These are phyloP conservation scores for Suillus discolor DNA, from an alignment of 768 basidiomycete species.

Conservation along the genomic window DNA sequence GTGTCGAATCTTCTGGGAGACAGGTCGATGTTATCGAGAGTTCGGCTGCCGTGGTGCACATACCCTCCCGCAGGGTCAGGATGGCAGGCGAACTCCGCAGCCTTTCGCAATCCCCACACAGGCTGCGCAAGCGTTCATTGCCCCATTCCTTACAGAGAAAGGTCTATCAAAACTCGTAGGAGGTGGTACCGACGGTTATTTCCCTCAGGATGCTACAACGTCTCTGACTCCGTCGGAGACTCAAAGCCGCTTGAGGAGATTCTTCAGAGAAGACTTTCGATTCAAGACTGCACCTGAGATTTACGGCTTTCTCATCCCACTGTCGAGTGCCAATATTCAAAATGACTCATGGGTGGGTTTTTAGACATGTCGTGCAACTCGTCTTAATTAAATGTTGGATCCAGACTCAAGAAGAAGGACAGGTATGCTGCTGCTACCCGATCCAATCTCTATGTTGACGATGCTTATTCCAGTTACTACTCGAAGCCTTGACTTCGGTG, in stretches of 20 bases:
- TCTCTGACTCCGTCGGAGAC: constrained; percentile 47
- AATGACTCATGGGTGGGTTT: constrained; percentile 45
- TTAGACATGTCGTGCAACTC: not conserved
- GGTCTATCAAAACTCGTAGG: constrained; percentile 48
- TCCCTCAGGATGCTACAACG: constrained; percentile 32
- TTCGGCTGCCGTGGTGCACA: constrained; percentile 50
- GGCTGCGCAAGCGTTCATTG: constrained; percentile 30
- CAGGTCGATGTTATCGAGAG: constrained; percentile 47
- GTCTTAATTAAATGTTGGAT: constrained; percentile 5
- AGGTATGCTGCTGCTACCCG: constrained; percentile 36
- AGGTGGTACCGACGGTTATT: constrained; percentile 46
- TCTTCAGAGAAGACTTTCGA: constrained; percentile 43
- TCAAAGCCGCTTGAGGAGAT: constrained; percentile 46
- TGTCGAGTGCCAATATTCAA: constrained; percentile 40
- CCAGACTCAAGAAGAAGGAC: constrained; percentile 52
- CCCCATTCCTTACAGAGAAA: constrained; percentile 46
- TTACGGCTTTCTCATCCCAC: constrained; percentile 44
- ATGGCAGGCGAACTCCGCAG: constrained; percentile 13
- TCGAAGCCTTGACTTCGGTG: constrained; percentile 41
- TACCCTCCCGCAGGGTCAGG: constrained; percentile 16
- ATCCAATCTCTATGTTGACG: constrained; percentile 12
- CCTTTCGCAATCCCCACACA: constrained; percentile 14
- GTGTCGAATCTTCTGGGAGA: constrained; percentile 51
- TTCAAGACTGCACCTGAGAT: constrained; percentile 45
- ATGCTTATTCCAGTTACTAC: constrained; percentile 32